Evolutionary conservation across 2,329 filamentous ascomycete genomes (phyloP).

Genomic region (Cryoendolithus antarcticus): DNA sequence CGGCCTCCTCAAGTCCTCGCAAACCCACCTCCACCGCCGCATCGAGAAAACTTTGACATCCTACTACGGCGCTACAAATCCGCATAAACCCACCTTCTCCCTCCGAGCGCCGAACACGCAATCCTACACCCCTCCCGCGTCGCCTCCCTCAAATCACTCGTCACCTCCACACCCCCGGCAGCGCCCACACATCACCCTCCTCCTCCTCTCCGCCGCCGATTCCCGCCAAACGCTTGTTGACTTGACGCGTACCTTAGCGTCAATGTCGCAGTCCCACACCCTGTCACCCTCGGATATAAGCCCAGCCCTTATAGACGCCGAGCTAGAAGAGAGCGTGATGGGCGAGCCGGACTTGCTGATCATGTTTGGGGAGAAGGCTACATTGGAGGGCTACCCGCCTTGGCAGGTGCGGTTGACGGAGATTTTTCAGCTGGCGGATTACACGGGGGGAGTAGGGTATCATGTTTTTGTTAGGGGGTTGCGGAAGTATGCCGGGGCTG

Average conservation of each 20-base stretch:
- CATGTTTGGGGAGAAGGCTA: slow-evolving; percentile 71
- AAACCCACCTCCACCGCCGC: slow-evolving; percentile 69
- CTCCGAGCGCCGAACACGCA: slow-evolving; percentile 60
- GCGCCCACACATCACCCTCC: slow-evolving; percentile 43
- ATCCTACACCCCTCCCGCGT: slow-evolving; percentile 37
- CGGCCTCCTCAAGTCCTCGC: slow-evolving; percentile 83
- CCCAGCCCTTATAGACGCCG: slow-evolving; percentile 74
- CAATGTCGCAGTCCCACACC: slow-evolving; percentile 88
- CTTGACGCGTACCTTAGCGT: slow-evolving; percentile 81
- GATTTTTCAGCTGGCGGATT: slow-evolving; percentile 55
- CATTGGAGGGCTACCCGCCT: slow-evolving; percentile 82
- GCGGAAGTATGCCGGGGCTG: slow-evolving; percentile 71
- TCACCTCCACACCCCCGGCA: slow-evolving; percentile 13
- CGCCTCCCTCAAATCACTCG: slow-evolving; percentile 10
- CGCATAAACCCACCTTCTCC: slow-evolving; percentile 56
- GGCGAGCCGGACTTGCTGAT: slow-evolving; percentile 81
- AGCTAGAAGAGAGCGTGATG: slow-evolving; percentile 68
- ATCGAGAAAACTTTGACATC: slow-evolving; percentile 68
- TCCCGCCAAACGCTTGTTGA: slow-evolving; percentile 90
- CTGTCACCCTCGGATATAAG: slow-evolving; percentile 72
- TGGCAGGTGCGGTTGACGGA: slow-evolving; percentile 94
- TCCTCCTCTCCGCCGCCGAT: slow-evolving; percentile 78
- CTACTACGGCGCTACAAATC: slow-evolving; percentile 62
- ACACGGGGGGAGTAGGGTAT: slow-evolving; percentile 60
- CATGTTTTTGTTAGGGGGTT: slow-evolving; percentile 82